Conservation (phyloP, 2,329 filamentous ascomycete species). For the Eutypa lata region DNA sequence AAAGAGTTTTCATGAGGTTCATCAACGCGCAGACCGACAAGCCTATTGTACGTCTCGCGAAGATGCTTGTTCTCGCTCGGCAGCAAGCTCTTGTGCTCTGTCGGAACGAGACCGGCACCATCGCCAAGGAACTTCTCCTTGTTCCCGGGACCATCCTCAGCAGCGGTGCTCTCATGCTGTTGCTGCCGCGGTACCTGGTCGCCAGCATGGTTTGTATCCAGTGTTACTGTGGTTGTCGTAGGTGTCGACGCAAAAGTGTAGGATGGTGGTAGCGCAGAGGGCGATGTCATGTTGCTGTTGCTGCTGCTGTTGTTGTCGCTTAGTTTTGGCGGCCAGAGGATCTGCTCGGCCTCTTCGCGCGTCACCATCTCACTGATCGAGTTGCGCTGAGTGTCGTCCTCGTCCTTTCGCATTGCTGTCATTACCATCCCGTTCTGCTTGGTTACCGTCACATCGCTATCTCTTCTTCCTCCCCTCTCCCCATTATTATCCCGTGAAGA, state of each 20-base stretch:
- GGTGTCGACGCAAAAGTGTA: neutral
- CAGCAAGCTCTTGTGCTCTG: conserved; percentile 39
- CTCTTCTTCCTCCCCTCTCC: neutral
- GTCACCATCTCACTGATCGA: conserved; percentile 16
- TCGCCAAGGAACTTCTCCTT: conserved; percentile 39
- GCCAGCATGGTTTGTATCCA: too few species aligned
- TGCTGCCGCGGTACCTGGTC: neutral
- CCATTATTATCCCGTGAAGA: neutral
- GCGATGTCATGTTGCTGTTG: neutral
- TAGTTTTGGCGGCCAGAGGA: conserved; percentile 15
- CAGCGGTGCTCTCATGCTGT: neutral
- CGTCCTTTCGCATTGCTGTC: too few species aligned
- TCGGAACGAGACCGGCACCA: conserved; percentile 28
- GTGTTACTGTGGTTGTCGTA: neutral
- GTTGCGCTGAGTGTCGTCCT: neutral
- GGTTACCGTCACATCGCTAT: too few species aligned
- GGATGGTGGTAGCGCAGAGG: neutral
- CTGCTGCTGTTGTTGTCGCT: neutral
- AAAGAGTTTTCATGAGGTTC: too few species aligned
- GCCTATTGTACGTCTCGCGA: neutral
- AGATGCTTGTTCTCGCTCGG: conserved; percentile 33
- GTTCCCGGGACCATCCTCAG: conserved; percentile 3
- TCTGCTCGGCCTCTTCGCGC: conserved; percentile 23
- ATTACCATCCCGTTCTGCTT: too few species aligned
- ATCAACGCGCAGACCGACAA: neutral